Percentiles rank a stretch among this genome's conserved stretches.
Conservation (phyloP, 2,329 filamentous ascomycete species). For the Fonsecaea nubica region DNA sequence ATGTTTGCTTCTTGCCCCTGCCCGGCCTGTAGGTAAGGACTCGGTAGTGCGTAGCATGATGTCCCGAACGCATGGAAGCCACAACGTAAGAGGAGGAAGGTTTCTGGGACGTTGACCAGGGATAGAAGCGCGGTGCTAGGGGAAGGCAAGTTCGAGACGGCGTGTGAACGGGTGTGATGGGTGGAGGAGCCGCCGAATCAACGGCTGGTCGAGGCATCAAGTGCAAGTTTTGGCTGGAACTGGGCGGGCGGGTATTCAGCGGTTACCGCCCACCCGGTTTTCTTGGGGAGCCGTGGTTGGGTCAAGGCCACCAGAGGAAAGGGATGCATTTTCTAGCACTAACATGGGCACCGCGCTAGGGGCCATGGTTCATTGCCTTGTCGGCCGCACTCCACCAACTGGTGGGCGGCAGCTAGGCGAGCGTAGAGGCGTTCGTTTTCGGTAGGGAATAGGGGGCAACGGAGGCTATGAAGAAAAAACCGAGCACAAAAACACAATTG, state of each 20-base stretch:
- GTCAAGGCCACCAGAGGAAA: background rate
- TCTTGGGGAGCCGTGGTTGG: conserved; percentile 11
- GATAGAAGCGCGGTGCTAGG: conserved; percentile 28
- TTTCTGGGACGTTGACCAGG: conserved; percentile 7
- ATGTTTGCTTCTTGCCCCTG: conserved; percentile 2
- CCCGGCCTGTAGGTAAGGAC: background rate
- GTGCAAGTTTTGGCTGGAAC: background rate
- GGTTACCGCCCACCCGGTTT: conserved; percentile 30
- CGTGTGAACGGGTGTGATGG: conserved; percentile 29
- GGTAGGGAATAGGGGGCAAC: background rate
- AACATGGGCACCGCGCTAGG: conserved; percentile 3
- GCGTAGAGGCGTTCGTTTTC: background rate
- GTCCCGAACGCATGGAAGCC: conserved; percentile 5
- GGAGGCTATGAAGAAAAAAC: background rate
- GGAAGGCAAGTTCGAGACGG: conserved; percentile 21
- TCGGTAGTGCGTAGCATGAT: background rate
- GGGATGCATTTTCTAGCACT: conserved; percentile 15
- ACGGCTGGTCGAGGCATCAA: conserved; percentile 2
- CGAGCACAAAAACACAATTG: background rate
- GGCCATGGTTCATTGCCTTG: background rate
- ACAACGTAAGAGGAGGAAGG: conserved; percentile 1
- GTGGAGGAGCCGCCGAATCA: conserved; percentile 24
- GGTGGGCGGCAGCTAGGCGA: background rate
- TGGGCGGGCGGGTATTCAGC: conserved; percentile 23
- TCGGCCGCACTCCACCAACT: conserved; percentile 2